Conservation (phyloP, 2,329 filamentous ascomycete genomes). For the Stagonosporopsis chrysanthemi region DNA sequence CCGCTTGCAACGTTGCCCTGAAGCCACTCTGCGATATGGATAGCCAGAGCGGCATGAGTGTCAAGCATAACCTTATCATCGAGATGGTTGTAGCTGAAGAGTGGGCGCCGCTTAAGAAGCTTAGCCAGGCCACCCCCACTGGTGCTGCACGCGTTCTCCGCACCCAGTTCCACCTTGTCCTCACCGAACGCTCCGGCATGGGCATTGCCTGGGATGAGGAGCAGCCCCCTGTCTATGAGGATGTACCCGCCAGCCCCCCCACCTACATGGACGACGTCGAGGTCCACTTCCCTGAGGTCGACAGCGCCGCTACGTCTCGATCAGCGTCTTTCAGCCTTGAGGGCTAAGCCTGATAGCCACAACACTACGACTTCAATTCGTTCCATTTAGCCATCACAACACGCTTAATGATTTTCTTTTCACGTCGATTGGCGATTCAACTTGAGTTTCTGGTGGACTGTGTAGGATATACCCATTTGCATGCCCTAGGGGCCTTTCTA, state of each 20-base stretch:
- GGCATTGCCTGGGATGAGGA: constrained; percentile 98
- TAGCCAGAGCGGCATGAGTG: constrained; percentile 74
- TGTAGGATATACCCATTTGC: constrained; percentile 40
- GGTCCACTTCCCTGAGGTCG: constrained; percentile 25
- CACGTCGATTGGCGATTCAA: constrained; percentile 25
- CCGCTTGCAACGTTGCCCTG: constrained; percentile 65
- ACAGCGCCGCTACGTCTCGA: constrained; percentile 51
- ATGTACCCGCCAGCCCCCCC: constrained; percentile 87
- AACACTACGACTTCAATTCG: constrained; percentile 6
- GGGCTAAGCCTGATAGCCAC: constrained; percentile 11
- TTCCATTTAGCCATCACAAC: constrained; percentile 11
- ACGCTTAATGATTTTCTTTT: constrained; percentile 33
- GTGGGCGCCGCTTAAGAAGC: constrained; percentile 73
- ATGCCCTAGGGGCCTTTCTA: constrained; percentile 6
- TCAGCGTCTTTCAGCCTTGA: constrained; percentile 37
- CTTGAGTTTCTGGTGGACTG: constrained; percentile 28
- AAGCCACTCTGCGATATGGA: constrained; percentile 81
- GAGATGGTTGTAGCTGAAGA: constrained; percentile 96
- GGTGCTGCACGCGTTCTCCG: constrained; percentile 89
- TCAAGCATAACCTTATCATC: constrained; percentile 85
- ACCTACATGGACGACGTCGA: constrained; percentile 51
- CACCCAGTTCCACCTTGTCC: constrained; percentile 84
- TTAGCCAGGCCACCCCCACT: constrained; percentile 80
- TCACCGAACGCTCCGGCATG: constrained; percentile 85
- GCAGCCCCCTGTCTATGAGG: constrained; percentile 89